Base-by-base conservation (phyloP, 1,139 yeast species). In the Suhomyces bolitotheri region DNA sequence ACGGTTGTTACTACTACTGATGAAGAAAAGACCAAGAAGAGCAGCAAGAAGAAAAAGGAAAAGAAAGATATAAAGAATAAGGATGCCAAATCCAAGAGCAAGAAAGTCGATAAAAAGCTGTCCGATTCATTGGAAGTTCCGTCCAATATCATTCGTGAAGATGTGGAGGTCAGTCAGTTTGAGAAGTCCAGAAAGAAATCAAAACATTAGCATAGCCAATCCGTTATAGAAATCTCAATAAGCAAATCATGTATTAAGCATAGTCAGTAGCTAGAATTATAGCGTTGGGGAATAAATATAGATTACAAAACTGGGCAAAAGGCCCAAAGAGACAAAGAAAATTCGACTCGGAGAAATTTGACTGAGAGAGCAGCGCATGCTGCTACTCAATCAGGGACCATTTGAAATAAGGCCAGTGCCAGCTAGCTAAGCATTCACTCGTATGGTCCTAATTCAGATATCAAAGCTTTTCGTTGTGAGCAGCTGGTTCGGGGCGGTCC, bases 81-180 rank as follows among this genome's bases (percentile, higher is more conserved):
- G 30, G 30, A 16, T 36, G 31, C 39, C 27, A 29, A 36, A 38
- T 31, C 39, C 30, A 31, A 27, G 30, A 25, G 34, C 29, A 42
- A 45, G 33, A 29, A 27, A 29, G 29, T 34, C 42, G 38, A 39
- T 39, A 38, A 33, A 37, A 35, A 31, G 38, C 36, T 35, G 38
- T 27, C 24, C 27, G 25, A 30, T 3, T 39, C 41, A 27, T 42
- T 27, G 22, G 27, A 23, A 44, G 22, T 27, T 8, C 43, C 47
- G 35, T 39, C 41, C n/a, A 46, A 53, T 33, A 41, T 48, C 33
- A 44, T 48, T 13, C 33, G 47, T 12, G 53, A 49, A 22, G 45
- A 47, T 21, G 48, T 49, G 10, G 50, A 50, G 12, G 44, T 46
- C 19, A 30, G 41, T 20, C 39, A 27, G 24, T 29, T 36, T 23